These are phyloP conservation scores for Microdochium nivale DNA, from an alignment of 2,329 filamentous ascomycete genomes.

Conservation along the genomic window DNA sequence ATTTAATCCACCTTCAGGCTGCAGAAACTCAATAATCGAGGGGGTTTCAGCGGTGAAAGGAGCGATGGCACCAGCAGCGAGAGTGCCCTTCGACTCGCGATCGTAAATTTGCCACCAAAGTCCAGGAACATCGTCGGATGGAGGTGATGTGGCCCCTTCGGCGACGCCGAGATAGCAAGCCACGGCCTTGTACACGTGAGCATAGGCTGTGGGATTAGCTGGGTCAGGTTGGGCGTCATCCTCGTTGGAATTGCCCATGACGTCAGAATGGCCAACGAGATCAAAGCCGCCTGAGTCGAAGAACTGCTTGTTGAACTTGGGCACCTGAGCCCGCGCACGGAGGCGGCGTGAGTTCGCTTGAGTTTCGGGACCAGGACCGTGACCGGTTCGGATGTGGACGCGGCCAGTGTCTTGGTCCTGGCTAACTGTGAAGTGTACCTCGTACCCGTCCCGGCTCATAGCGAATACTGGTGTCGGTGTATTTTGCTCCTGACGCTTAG, in stretches of 20 bases:
- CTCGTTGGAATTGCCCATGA: neutral
- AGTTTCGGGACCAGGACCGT: neutral
- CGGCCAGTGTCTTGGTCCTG: neutral
- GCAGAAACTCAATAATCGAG: neutral
- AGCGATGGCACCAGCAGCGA: neutral
- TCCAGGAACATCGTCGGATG: neutral
- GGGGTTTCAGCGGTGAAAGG: neutral
- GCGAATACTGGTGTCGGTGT: neutral
- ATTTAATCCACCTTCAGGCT: neutral
- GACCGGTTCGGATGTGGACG: neutral
- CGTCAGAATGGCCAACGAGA: neutral
- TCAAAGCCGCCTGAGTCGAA: neutral
- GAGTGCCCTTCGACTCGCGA: neutral
- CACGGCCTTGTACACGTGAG: neutral
- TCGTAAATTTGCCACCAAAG: neutral
- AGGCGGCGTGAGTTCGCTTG: neutral
- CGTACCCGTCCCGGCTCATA: neutral
- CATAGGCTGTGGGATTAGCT: neutral
- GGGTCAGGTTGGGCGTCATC: neutral
- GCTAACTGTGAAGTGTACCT: neutral
- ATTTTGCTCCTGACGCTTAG: neutral
- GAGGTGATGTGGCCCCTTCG: neutral
- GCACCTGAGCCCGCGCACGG: neutral
- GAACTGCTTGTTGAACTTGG: neutral
- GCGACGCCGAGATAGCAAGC: neutral